These are phyloP conservation scores for Oligophagozyma castellii DNA, from an alignment of 1,139 yeast genomes.

Conservation along the genomic window DNA sequence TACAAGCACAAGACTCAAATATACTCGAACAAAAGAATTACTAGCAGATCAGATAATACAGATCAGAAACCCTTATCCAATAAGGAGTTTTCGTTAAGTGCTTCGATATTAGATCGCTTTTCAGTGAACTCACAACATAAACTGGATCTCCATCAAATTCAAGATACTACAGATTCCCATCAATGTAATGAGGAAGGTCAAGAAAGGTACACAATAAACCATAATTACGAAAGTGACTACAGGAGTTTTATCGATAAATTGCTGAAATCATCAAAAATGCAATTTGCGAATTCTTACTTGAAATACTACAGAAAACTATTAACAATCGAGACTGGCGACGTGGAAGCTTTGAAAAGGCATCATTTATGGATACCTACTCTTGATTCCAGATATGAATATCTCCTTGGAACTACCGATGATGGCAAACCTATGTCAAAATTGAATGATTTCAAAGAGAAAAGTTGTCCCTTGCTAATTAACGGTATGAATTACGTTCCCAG, in stretches of 20 bases:
- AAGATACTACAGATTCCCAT: conserved; percentile 1
- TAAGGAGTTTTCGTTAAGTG: conserved; percentile 7
- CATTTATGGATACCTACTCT: conserved; percentile 17
- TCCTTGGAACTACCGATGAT: conserved; percentile 4
- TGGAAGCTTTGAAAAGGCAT: conserved; percentile 12
- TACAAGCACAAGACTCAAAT: conserved; percentile 7
- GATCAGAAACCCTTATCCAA: conserved; percentile 9
- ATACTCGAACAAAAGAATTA: conserved; percentile 8
- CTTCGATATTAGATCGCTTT: conserved; percentile 8
- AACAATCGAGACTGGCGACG: conserved; percentile 11
- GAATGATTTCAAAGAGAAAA: conserved; percentile 8
- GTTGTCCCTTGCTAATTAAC: conserved; percentile 16
- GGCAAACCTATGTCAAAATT: conserved; percentile 1
- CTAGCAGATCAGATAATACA: conserved; percentile 11
- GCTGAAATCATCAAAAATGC: not conserved
- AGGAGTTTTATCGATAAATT: not conserved
- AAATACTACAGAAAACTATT: conserved; percentile 16
- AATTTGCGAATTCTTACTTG: conserved; percentile 11
- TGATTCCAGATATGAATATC: conserved; percentile 6
- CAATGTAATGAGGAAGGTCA: not conserved
- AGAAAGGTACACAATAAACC: not conserved
- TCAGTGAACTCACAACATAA: conserved; percentile 7
- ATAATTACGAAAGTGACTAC: conserved; percentile 1
- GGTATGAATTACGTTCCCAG: conserved; percentile 13
- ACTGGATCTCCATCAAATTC: conserved; percentile 8